Evolutionary conservation across 1,139 yeast species (phyloP).

Genomic region (Suhomyces coccinellae): DNA sequence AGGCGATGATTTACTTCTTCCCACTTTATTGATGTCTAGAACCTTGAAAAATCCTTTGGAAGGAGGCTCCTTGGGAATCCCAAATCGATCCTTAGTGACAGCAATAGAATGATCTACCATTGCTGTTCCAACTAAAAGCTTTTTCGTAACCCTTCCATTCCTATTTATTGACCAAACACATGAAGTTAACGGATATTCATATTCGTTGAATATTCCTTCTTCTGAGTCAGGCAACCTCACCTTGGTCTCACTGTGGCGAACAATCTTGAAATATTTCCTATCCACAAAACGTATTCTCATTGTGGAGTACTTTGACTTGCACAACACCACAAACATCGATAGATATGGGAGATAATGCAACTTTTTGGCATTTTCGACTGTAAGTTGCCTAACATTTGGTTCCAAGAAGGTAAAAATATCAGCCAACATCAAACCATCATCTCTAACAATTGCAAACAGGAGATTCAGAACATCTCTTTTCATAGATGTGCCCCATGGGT

Average conservation of each 20-base stretch:
- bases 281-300: conserved; percentile 37
- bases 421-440: conserved; percentile 50
- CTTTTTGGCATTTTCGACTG: conserved; percentile 38
- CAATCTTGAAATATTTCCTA: conserved; percentile 26
- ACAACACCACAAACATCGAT: conserved; percentile 39
- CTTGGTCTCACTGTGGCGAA: conserved; percentile 16
- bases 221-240: conserved; percentile 18
- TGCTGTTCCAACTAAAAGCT: conserved; percentile 44
- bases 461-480: conserved; percentile 10
- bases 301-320: conserved; percentile 29
- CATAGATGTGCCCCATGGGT: conserved; percentile 9
- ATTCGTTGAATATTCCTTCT: conserved; percentile 26
- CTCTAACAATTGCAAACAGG: conserved; percentile 42
- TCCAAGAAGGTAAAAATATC: conserved; percentile 28
- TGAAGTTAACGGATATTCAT: conserved; percentile 40
- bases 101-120: conserved; percentile 12
- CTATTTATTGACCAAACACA: conserved; percentile 38
- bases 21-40: conserved; percentile 36
- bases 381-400: conserved; percentile 34
- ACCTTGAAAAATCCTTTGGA: conserved; percentile 41
- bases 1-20: conserved; percentile 18
- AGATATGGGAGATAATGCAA: conserved; percentile 15
- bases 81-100: conserved; percentile 1
- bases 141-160: conserved; percentile 36
- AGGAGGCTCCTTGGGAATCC: conserved; percentile 4